These are phyloP conservation scores for Trichosporon sp. DNA, from an alignment of 1,284 basidiomycete genomes.

Conservation along the genomic window DNA sequence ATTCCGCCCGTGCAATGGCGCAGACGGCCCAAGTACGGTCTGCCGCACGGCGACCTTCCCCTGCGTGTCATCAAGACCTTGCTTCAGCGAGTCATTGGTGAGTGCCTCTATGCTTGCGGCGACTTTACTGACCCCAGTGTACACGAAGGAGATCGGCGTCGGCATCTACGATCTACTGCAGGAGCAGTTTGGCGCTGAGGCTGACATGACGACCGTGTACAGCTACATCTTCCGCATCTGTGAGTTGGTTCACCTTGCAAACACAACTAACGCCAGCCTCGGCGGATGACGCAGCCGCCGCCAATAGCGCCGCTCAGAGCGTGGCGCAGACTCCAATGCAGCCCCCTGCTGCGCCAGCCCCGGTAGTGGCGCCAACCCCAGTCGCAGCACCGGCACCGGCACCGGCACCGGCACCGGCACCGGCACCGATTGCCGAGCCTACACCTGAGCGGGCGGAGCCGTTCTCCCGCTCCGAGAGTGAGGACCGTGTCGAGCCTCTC, in stretches of 20 bases:
- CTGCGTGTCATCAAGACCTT: slow-evolving; percentile 95
- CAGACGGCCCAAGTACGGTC: slow-evolving; percentile 76
- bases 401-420: background rate
- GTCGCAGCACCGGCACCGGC: slow-evolving; percentile 14
- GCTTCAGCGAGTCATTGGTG: slow-evolving; percentile 89
- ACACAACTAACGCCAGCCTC: slow-evolving; percentile 54
- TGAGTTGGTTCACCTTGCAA: slow-evolving; percentile 65
- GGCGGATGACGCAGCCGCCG: slow-evolving; percentile 70
- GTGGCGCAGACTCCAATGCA: slow-evolving; percentile 51
- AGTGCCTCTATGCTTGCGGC: slow-evolving; percentile 47
- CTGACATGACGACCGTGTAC: slow-evolving; percentile 51
- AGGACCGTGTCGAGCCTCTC: background rate
- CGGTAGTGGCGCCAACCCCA: slow-evolving; percentile 11
- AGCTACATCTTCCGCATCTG: slow-evolving; percentile 59
- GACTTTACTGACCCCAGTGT: slow-evolving; percentile 30
- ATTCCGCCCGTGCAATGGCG: slow-evolving; percentile 96
- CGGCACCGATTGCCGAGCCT: background rate
- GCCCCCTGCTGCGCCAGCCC: slow-evolving; percentile 64
- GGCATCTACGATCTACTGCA: slow-evolving; percentile 44
- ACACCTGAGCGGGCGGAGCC: background rate
- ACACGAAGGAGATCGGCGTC: slow-evolving; percentile 35
- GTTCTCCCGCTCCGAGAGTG: background rate
- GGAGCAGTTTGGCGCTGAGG: slow-evolving; percentile 48
- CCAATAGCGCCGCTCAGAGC: slow-evolving; percentile 14
- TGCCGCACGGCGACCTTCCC: slow-evolving; percentile 95